Base-by-base conservation (phyloP, 2,329 filamentous ascomycete genomes). In the Cytospora mali region DNA sequence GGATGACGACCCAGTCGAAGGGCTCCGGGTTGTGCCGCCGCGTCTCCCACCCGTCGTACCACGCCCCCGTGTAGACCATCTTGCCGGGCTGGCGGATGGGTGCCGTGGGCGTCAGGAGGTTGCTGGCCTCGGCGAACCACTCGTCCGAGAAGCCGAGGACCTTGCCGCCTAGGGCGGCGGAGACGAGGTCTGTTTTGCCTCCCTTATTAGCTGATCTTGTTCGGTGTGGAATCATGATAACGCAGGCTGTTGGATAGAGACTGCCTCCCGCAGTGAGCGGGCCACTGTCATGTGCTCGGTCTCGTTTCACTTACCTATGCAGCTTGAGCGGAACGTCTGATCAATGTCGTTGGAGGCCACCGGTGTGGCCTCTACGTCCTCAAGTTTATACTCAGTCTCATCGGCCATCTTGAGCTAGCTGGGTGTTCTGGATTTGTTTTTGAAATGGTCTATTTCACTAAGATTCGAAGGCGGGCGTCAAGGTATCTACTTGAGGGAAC, bases 1-100 rank as follows among this genome's bases (percentile, higher is more conserved):
- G 83, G 65, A 89, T 81, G 64, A 89, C 79, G 23, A 87, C 87
- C 81, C 86, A 90, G 77, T 90, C 87, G 68, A 88, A 89, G 0
- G 83, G 79, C 64, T 81, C 83, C 13, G 79, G 71, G 74, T 90
- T 90, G 76, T 90, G 87, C 67, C 87, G 78, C 56, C 87, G 79
- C 14, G 87, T 89, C 75, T 90, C 87, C 86, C 85, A 89, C 58
- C 87, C 87, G 70, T 90, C 87, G 70, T 88, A 90, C 87, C 87
- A 90, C 52, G 87, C 87, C 55, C 87, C 87, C 1, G 86, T 83
- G 70, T 83, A 88, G 62, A 89, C 86, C 82, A 89, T 89, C 75
- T 88, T 88, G 65, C 87, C 87, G 1, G 82, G 81, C 71, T 87
- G 81, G 66, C 82, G 80, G 72, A 89, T 84, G 42, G 87, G 86